A percentile compares a stretch with the other conserved stretches of the same genome.
phyloP scores from a whole-genome alignment of 1,284 basidiomycete genomes.

The Marasmius tenuissimus region DNA sequence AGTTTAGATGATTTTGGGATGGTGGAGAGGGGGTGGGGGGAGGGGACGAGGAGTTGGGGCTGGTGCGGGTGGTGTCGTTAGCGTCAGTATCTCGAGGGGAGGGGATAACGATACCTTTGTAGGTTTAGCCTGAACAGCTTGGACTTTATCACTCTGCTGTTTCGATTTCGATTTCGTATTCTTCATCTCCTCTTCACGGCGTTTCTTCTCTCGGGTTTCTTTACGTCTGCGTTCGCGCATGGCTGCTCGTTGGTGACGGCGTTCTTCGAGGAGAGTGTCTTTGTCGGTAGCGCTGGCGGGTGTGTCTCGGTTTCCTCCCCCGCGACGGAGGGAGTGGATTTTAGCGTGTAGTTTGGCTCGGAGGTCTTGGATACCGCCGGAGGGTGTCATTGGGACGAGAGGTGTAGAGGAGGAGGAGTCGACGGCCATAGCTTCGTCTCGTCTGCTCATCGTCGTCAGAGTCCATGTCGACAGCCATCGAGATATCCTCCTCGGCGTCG shows the following conservation, averaged over 20 bases:
- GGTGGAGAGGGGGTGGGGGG: slow-evolving; percentile 28
- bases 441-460: slow-evolving; percentile 23
- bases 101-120: slow-evolving; percentile 47
- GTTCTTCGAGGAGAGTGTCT: slow-evolving; percentile 82
- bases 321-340: slow-evolving; percentile 69
- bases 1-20: slow-evolving; percentile 39
- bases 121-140: slow-evolving; percentile 42
- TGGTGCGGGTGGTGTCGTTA: slow-evolving; percentile 25
- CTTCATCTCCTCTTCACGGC: slow-evolving; percentile 53
- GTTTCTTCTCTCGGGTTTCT: slow-evolving; percentile 81
- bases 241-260: slow-evolving; percentile 71
- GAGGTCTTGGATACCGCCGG: slow-evolving; percentile 69
- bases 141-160: slow-evolving; percentile 41
- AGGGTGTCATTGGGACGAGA: slow-evolving; percentile 67
- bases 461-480: slow-evolving; percentile 23
- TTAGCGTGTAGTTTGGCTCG: slow-evolving; percentile 78
- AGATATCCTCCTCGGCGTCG: slow-evolving; percentile 16
- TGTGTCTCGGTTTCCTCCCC: slow-evolving; percentile 29
- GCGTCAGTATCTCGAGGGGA: background rate
- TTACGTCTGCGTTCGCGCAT: slow-evolving; percentile 82
- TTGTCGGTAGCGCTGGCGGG: slow-evolving; percentile 63
- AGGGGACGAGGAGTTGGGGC: slow-evolving; percentile 76
- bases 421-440: slow-evolving; percentile 29
- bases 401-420: too few species aligned
- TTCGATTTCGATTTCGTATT: slow-evolving; percentile 52